Evolutionary conservation across 176 grass and related monocot species (phyloP).

Genomic region (Poa pratensis): DNA sequence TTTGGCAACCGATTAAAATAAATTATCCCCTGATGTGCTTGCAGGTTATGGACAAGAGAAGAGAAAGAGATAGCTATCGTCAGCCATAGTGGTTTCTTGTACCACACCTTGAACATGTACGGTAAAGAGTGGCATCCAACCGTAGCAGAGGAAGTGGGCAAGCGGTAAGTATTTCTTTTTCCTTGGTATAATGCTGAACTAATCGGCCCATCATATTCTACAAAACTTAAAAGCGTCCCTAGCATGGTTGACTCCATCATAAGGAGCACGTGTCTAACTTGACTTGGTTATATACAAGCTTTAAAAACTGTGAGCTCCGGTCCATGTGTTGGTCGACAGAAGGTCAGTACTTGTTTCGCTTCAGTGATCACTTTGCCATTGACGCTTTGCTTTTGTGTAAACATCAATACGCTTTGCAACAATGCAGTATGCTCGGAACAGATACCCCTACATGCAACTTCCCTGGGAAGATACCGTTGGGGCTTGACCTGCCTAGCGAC

Average conservation of each 20-base stretch:
- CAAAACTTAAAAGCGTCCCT: conserved; percentile 1
- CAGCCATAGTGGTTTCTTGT: conserved; percentile 80
- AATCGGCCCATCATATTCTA: background rate
- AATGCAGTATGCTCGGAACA: conserved; percentile 59
- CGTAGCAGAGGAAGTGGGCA: conserved; percentile 59
- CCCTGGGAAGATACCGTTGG: conserved; percentile 58
- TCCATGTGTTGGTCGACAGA: conserved; percentile 80
- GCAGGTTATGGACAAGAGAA: conserved; percentile 92
- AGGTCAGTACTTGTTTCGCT: conserved; percentile 48
- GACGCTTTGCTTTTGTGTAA: background rate
- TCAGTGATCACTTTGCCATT: background rate
- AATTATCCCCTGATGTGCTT: conserved; percentile 27
- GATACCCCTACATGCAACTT: conserved; percentile 51
- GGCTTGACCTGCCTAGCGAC: conserved; percentile 62
- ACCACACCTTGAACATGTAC: conserved; percentile 66
- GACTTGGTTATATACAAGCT: conserved; percentile 55
- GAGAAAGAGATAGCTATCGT: conserved; percentile 89
- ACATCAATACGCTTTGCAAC: background rate
- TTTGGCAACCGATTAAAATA: conserved; percentile 5
- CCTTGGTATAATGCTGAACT: background rate
- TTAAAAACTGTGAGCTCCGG: conserved; percentile 85
- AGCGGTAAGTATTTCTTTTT: conserved; percentile 56
- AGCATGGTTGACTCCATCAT: background rate
- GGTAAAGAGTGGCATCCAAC: conserved; percentile 71
- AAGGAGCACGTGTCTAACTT: conserved; percentile 3